Evolutionary conservation across 768 basidiomycete genomes (phyloP), one percentile per base, ranked within the genome.

Genomic region (Rhizopogon rudus): DNA sequence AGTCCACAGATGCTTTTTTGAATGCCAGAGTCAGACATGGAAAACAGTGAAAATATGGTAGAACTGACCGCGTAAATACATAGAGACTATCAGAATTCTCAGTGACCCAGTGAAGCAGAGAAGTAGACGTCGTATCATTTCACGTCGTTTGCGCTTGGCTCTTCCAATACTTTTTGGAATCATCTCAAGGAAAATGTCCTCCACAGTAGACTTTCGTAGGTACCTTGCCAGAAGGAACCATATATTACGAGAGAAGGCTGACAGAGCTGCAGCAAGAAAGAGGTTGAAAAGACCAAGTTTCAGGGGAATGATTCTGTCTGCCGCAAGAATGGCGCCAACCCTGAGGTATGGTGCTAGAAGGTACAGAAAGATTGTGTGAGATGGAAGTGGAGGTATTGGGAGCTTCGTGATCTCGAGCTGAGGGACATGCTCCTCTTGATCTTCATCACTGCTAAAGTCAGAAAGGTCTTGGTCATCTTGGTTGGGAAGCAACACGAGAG

Each of bases 171-270:
- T 79, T 53, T 77, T 75, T 16, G 83, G 81, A 64, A 88, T 81
- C 1, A 81, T 74, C 59, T 86, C 79, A 16, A 84, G 61, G 50
- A 89, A 64, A 41, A 90, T 73, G 57, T 88, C 87, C 65, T 88
- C 83, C 39, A 84, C 66, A 57, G 87, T 82, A 33, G 78, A 75
- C 66, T 81, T 80, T 61, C 81, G 80, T 44, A 87, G 73, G 67
- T 91, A 88, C 33, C 84, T 77, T 44, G 84, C 81, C n/a, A 91
- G 78, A 75, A 89, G 80, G 70, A 87, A 89, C 83, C 85, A 87
- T 48, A 91, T 71, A 60, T 88, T 86, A 50, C 86, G 73, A 40
- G 82, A 76, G 58, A 87, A 81, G 33, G 77, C 78, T 6, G 87
- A 78, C 13, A 86, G 69, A 37, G 76, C 60, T n/a, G 83, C 83